Conservation (phyloP, 352 stramenopile genomes). For the Phytophthora brassicae region DNA sequence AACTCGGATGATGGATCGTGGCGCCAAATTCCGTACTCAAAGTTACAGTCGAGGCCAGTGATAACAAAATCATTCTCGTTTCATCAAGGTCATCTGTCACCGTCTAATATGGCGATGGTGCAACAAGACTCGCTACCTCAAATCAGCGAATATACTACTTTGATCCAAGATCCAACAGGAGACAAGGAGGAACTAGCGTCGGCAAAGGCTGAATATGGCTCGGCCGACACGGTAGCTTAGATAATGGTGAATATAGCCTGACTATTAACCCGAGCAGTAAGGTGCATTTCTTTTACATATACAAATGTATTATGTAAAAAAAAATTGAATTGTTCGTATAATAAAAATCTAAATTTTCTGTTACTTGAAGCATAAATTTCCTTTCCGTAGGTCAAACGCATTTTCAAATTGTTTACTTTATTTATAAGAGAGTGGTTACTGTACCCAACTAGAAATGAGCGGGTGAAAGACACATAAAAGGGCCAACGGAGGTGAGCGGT, state of each 20-base stretch:
- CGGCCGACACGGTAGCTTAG: slow-evolving; percentile 10
- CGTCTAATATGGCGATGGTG: slow-evolving; percentile 31
- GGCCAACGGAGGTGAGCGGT: no score
- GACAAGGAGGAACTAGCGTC: background rate
- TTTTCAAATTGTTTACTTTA: no score
- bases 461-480: no score
- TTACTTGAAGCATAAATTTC: no score
- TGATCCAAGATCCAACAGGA: slow-evolving; percentile 34
- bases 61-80: slow-evolving; percentile 40
- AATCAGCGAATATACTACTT: slow-evolving; percentile 64
- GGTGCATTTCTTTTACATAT: no score
- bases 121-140: slow-evolving; percentile 54
- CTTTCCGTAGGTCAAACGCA: no score
- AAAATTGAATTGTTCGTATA: no score
- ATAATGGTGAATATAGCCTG: background rate
- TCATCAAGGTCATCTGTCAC: slow-evolving; percentile 57
- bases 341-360: no score
- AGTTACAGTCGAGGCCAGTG: slow-evolving; percentile 16
- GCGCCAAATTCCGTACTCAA: slow-evolving; percentile 13
- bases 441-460: no score
- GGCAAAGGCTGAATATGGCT: slow-evolving; percentile 15
- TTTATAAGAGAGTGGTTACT: no score
- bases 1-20: slow-evolving; percentile 20
- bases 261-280: no score
- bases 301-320: no score